phyloP scores from a whole-genome alignment of 169 alveolate genomes.

The Eimeria acervulina region DNA sequence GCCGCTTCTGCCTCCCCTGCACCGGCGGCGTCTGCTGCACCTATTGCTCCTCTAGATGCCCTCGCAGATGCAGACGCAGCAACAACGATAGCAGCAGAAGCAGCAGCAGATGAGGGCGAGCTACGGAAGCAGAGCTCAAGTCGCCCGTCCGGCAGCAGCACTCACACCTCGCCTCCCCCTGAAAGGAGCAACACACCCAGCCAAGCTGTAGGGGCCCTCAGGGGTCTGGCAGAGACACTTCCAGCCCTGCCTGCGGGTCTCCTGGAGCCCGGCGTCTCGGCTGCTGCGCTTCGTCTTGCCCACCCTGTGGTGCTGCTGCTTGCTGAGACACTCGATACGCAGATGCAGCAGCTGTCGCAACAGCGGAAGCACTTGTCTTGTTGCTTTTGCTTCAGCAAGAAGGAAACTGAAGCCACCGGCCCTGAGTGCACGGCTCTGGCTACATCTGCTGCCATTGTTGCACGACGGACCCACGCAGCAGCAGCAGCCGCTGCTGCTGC shows the following conservation, averaged over 20 bases:
- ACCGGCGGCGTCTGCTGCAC: neutral
- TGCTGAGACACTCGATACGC: constrained; percentile 7
- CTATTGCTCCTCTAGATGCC: neutral
- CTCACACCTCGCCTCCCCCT: neutral
- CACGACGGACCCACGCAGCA: neutral
- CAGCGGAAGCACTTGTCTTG: constrained; percentile 28
- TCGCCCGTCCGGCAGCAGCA: neutral
- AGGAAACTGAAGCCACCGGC: neutral
- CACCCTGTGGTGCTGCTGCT: constrained; percentile 60
- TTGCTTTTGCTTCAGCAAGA: neutral
- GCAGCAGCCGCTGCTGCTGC: neutral
- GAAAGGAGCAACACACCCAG: neutral
- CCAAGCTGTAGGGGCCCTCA: constrained; percentile 22
- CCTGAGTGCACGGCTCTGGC: neutral
- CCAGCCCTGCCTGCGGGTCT: constrained; percentile 71
- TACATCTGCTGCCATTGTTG: constrained; percentile 22
- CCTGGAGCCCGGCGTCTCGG: constrained; percentile 56
- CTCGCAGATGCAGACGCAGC: neutral
- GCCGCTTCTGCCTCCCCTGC: neutral
- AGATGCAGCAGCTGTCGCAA: constrained; percentile 56
- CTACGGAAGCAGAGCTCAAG: neutral
- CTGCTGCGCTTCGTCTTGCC: constrained; percentile 61
- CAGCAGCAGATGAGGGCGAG: neutral
- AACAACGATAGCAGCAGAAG: neutral
- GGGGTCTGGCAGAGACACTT: constrained; percentile 36